Evolutionary conservation across 352 stramenopile species (phyloP).

Genomic region (Globisporangium megalacanthum): DNA sequence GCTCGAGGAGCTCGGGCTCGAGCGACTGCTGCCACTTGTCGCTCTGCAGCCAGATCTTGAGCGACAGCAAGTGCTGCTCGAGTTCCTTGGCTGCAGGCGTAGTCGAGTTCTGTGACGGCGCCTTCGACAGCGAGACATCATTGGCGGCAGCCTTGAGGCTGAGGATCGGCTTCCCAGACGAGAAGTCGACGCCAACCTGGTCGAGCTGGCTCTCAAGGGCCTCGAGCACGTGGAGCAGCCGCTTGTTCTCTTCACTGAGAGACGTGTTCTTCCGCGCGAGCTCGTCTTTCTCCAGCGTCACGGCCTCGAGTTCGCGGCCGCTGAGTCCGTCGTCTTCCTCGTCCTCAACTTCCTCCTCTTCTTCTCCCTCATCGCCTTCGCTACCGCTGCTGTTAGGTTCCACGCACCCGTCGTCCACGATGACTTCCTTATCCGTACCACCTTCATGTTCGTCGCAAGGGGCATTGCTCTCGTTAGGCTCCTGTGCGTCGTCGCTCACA

Average conservation of each 20-base stretch:
- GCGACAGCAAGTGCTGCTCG: conserved; percentile 14
- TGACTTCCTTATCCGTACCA: not conserved
- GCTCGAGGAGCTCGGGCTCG: conserved; percentile 10
- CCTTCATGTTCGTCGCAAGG: not conserved
- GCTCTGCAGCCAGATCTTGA: conserved; percentile 57
- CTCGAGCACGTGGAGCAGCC: conserved; percentile 41
- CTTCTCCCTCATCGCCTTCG: conserved; percentile 8
- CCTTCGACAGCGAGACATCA: not conserved
- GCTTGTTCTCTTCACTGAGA: conserved; percentile 45
- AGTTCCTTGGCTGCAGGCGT: not conserved
- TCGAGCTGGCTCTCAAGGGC: conserved; percentile 40
- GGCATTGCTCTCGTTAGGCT: not conserved
- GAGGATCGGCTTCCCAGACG: conserved; percentile 29
- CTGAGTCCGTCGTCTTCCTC: conserved; percentile 20
- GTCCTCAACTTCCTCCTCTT: conserved; percentile 16
- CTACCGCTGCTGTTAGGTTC: not conserved
- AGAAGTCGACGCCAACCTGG: conserved; percentile 37
- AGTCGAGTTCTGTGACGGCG: not conserved
- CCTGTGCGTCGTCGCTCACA: conserved; percentile 7
- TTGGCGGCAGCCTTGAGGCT: conserved; percentile 10
- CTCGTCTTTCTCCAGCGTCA: conserved; percentile 14
- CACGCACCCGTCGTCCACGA: not conserved
- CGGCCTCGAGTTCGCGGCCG: conserved; percentile 13
- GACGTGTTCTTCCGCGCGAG: conserved; percentile 33
- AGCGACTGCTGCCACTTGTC: conserved; percentile 39